phyloP scores from a whole-genome alignment of 2,329 filamentous ascomycete genomes.

The Xylogone sp. region DNA sequence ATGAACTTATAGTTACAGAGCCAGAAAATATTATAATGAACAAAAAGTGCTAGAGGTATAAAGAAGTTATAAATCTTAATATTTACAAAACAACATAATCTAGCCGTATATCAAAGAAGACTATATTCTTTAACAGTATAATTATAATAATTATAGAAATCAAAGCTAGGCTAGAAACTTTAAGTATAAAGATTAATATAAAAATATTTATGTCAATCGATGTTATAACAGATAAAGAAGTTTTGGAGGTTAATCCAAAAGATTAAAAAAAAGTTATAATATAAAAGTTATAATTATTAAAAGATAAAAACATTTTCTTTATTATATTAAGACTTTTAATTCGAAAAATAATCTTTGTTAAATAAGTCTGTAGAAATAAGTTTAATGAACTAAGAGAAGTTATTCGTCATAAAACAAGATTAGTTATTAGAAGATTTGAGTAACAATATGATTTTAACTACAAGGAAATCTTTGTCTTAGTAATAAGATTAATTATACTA shows the following conservation, averaged over 20 bases:
- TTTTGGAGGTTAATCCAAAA: neutral
- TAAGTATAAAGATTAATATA: neutral
- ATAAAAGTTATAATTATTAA: neutral
- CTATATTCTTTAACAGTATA: neutral
- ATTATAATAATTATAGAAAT: neutral
- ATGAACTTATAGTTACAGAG: neutral
- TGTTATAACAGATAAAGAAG: neutral
- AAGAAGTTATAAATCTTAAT: neutral
- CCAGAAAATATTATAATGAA: neutral
- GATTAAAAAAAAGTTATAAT: neutral
- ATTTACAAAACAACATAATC: neutral
- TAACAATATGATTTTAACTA: neutral
- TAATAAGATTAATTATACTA: neutral
- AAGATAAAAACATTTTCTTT: neutral
- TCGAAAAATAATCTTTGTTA: neutral
- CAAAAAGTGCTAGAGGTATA: neutral
- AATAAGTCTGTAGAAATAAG: neutral
- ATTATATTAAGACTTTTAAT: neutral
- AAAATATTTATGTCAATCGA: neutral
- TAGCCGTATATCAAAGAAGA: neutral
- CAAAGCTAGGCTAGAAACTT: no score
- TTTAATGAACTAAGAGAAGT: neutral
- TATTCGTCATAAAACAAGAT: neutral
- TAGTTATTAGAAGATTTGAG: neutral
- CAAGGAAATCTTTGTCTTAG: neutral